Evolutionary conservation across 495 filamentous ascomycete species (phyloP).

Genomic region (Podospora pseudocomata): DNA sequence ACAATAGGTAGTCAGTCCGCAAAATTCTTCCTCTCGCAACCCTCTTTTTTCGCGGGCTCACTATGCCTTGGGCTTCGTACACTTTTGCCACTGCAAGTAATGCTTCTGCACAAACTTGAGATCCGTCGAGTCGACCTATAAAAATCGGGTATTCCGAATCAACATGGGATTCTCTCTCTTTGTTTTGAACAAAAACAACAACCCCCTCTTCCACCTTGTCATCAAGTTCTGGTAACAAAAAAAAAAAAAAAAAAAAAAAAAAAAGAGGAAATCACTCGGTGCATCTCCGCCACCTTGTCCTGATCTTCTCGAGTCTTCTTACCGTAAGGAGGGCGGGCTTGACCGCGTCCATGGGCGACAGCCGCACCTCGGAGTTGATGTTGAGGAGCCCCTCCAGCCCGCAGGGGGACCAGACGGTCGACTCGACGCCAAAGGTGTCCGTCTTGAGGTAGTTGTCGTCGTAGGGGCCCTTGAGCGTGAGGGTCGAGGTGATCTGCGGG

Average conservation of each 20-base stretch:
- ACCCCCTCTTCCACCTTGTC: neutral
- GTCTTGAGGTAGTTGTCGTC: conserved; percentile 38
- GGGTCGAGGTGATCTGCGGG: conserved; percentile 31
- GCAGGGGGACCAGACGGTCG: conserved; percentile 45
- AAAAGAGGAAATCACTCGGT: neutral
- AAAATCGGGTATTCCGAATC: conserved; percentile 6
- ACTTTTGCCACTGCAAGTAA: conserved; percentile 33
- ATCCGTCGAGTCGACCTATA: conserved; percentile 35
- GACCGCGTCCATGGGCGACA: conserved; percentile 23
- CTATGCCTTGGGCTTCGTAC: conserved; percentile 18
- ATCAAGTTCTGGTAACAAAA: neutral
- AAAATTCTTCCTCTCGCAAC: neutral
- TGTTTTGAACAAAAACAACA: neutral
- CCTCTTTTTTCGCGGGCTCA: neutral
- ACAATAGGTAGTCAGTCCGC: neutral
- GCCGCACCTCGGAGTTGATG: conserved; percentile 43
- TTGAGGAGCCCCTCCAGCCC: conserved; percentile 39
- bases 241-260: too few species aligned
- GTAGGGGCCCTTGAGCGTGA: conserved; percentile 36
- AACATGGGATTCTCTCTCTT: neutral
- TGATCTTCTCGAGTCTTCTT: conserved; percentile 18
- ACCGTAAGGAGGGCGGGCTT: conserved; percentile 29
- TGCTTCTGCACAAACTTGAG: conserved; percentile 32
- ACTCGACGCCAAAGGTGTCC: conserved; percentile 37
- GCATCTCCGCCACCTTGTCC: conserved; percentile 17